Percentiles rank a stretch among this genome's conserved stretches.
Evolutionary conservation across 805 yeast genomes (phyloP).

Genomic region (Zygoascus ofunaensis): DNA sequence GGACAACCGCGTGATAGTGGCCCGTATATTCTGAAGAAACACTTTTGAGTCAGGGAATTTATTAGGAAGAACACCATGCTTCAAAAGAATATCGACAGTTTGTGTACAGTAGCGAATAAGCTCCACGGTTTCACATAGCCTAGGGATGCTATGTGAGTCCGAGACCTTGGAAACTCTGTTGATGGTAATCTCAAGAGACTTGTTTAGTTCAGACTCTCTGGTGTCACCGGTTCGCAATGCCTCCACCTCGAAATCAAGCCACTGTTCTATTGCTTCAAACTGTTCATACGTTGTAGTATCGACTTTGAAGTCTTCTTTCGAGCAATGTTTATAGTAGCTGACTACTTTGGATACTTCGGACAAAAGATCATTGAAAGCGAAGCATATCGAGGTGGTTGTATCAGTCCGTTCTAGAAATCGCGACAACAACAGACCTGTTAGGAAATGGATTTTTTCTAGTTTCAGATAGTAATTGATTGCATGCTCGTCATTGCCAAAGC

Average conservation of each 20-base stretch:
- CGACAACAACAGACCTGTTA: slow-evolving; percentile 1
- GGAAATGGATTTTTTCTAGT: slow-evolving; percentile 3
- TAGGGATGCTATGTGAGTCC: not conserved
- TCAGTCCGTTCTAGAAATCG: slow-evolving; percentile 10
- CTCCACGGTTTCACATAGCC: not conserved
- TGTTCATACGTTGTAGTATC: not conserved
- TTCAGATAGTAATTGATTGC: slow-evolving; percentile 7
- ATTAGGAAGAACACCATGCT: not conserved
- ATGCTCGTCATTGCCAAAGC: slow-evolving; percentile 11
- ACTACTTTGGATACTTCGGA: not conserved
- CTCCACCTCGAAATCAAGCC: slow-evolving; percentile 1
- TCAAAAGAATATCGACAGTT: not conserved
- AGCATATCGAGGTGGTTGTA: slow-evolving; percentile 10
- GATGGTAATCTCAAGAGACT: not conserved
- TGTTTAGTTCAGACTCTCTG: slow-evolving; percentile 1
- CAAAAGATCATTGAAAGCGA: slow-evolving; percentile 5
- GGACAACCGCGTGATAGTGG: not conserved
- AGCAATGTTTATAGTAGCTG: not conserved
- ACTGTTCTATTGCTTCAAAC: not conserved
- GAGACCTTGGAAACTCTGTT: not conserved
- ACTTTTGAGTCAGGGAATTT: not conserved
- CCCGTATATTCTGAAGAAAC: not conserved
- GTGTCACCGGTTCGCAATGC: slow-evolving; percentile 3
- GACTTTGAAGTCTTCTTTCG: slow-evolving; percentile 4
- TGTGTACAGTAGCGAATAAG: not conserved